phyloP scores from a whole-genome alignment of 2,329 filamentous ascomycete species.

The Fusarium euwallaceae region DNA sequence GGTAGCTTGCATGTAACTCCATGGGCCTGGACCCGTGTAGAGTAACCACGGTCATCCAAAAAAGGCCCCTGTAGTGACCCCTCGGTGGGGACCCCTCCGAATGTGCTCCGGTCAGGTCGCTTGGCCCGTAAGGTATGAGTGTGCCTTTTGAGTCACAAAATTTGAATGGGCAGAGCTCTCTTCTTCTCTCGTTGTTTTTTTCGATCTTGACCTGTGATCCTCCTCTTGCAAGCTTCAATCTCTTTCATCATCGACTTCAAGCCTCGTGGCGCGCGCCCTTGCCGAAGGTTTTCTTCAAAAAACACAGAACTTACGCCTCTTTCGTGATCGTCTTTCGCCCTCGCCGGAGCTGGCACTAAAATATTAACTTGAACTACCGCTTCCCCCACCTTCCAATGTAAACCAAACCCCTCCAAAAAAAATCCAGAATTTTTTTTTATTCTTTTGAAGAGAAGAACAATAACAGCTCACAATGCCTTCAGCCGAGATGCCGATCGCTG shows the following conservation, averaged over 20 bases:
- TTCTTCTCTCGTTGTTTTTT: not conserved
- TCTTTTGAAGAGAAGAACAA: conserved; percentile 20
- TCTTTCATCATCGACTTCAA: conserved; percentile 24
- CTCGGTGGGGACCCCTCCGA: conserved; percentile 50
- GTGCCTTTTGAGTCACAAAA: conserved; percentile 37
- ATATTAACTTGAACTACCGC: conserved; percentile 21
- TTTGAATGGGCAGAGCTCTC: conserved; percentile 7
- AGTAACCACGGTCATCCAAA: conserved; percentile 5
- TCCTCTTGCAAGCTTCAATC: conserved; percentile 8
- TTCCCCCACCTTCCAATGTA: conserved; percentile 21
- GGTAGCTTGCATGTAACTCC: conserved; percentile 31
- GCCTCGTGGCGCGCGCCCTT: conserved; percentile 29
- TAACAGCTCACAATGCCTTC: conserved; percentile 51
- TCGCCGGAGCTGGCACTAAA: conserved; percentile 24
- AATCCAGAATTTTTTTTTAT: conserved; percentile 26
- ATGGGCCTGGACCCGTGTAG: conserved; percentile 20
- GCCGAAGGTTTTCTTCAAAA: conserved; percentile 21
- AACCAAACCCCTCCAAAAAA: conserved; percentile 33
- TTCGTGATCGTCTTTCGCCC: conserved; percentile 26
- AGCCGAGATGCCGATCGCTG: conserved; percentile 57
- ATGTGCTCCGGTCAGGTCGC: conserved; percentile 48
- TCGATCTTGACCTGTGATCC: conserved; percentile 15
- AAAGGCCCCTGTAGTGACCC: conserved; percentile 30
- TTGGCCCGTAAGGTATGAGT: conserved; percentile 6
- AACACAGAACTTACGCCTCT: conserved; percentile 8